Base-by-base conservation (phyloP, 1,139 yeast genomes). In the Tardiomyces depauwii region DNA sequence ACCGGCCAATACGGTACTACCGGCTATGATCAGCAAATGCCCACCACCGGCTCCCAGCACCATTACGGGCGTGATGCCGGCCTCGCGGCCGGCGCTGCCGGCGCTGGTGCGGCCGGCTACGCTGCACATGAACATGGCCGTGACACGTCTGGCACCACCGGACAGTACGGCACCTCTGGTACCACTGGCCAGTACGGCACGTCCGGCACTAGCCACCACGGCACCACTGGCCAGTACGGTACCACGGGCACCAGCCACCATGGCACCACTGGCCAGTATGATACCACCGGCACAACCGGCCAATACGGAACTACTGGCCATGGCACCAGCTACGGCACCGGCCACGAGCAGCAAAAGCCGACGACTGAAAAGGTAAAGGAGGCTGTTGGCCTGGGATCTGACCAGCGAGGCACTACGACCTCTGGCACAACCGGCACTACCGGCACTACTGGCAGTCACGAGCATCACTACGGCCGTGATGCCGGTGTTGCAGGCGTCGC, bases 91-190 rank as follows among this genome's bases (percentile, higher is more conserved):
- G n/a, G n/a, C n/a, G n/a, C n/a, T n/a, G n/a, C n/a, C n/a, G n/a
- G n/a, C n/a, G n/a, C n/a, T n/a, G n/a, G n/a, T n/a, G n/a, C n/a
- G n/a, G n/a, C n/a, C n/a, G n/a, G n/a, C n/a, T n/a, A n/a, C n/a
- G n/a, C n/a, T n/a, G n/a, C n/a, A n/a, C n/a, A n/a, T n/a, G n/a
- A n/a, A n/a, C n/a, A n/a, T n/a, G n/a, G n/a, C n/a, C n/a, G n/a
- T n/a, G 43, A 40, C 42, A 43, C n/a, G 19, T 28, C 12, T 40
- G 42, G 2, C 44, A 45, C 42, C 38, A 43, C 12, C 14, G 25
- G 9, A 19, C 41, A 40, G 19, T 14, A 19, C 23, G 41, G 33
- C 14, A 47, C 48, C 18, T 45, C 45, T 42, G 48, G 40, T 38
- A 28, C 28, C 30, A 36, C 23, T 36, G 23, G 27, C 18, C 25